phyloP scores from a whole-genome alignment of 305 asterid species.

The Coffea humblotiana region DNA sequence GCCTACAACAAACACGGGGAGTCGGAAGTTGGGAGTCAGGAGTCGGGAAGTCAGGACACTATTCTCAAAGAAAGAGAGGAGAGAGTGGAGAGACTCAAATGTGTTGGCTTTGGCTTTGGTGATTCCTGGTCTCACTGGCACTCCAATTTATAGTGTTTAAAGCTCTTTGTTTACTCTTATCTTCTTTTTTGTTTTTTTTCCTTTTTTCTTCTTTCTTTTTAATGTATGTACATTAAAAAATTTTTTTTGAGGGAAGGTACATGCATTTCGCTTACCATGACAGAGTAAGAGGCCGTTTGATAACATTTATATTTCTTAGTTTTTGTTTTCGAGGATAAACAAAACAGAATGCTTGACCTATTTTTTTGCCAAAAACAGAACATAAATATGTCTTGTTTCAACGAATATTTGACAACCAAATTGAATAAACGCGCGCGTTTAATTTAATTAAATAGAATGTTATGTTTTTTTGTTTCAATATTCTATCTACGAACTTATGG shows the following conservation, averaged over 20 bases:
- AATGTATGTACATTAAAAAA: background rate
- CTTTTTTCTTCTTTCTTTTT: background rate
- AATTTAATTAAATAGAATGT: no score
- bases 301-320: no score
- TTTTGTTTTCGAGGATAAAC: no score
- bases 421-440: no score
- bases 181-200: background rate
- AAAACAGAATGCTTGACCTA: no score
- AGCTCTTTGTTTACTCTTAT: background rate
- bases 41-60: background rate
- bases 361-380: no score
- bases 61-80: background rate
- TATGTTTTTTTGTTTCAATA: no score
- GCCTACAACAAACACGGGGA: background rate
- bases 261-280: background rate
- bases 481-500: no score
- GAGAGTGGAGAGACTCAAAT: background rate
- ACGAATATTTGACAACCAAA: no score
- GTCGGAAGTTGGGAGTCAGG: no score
- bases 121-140: background rate
- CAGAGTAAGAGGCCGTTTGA: no score
- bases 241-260: background rate
- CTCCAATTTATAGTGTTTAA: conserved; percentile 22
- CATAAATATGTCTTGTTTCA: no score
- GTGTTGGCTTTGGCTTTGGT: background rate